phyloP scores from a whole-genome alignment of 345 rosid genomes.

The Dovyalis caffra region DNA sequence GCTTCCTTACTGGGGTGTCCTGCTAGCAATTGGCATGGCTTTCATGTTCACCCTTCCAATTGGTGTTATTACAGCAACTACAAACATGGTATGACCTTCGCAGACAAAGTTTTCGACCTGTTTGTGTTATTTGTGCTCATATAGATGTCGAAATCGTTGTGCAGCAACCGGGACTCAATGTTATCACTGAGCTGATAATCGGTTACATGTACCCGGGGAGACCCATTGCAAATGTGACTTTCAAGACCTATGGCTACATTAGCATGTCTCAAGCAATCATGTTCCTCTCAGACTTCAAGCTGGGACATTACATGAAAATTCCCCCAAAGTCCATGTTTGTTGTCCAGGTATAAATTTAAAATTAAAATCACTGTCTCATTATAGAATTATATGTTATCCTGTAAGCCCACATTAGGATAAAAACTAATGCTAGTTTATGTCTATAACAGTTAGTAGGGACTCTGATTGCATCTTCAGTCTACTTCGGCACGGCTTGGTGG shows the following conservation, averaged over 20 bases:
- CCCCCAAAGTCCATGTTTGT: slow-evolving; percentile 58
- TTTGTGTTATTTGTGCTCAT: no score
- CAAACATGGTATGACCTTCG: slow-evolving; percentile 39
- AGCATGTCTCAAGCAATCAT: slow-evolving; percentile 46
- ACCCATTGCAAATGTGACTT: slow-evolving; percentile 50
- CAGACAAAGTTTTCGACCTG: background rate
- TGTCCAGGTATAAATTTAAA: slow-evolving; percentile 41
- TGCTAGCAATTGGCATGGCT: slow-evolving; percentile 37
- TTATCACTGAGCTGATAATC: slow-evolving; percentile 49
- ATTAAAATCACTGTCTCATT: no score
- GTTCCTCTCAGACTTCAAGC: slow-evolving; percentile 54
- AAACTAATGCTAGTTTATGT: background rate
- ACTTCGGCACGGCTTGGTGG: slow-evolving; percentile 54
- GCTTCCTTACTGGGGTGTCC: slow-evolving; percentile 63
- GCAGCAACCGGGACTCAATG: slow-evolving; percentile 48
- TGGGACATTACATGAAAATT: slow-evolving; percentile 63
- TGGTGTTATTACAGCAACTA: slow-evolving; percentile 58
- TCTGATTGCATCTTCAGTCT: slow-evolving; percentile 39
- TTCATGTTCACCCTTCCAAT: slow-evolving; percentile 46
- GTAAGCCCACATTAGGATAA: background rate
- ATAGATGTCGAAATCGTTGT: background rate
- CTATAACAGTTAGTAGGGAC: slow-evolving; percentile 40
- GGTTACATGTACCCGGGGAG: slow-evolving; percentile 58
- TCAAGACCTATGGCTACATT: slow-evolving; percentile 47
- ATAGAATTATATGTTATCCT: background rate